Percentiles rank a stretch among this genome's conserved stretches.
phyloP scores from a whole-genome alignment of 176 grass and related monocot genomes.

The Oryza punctata region DNA sequence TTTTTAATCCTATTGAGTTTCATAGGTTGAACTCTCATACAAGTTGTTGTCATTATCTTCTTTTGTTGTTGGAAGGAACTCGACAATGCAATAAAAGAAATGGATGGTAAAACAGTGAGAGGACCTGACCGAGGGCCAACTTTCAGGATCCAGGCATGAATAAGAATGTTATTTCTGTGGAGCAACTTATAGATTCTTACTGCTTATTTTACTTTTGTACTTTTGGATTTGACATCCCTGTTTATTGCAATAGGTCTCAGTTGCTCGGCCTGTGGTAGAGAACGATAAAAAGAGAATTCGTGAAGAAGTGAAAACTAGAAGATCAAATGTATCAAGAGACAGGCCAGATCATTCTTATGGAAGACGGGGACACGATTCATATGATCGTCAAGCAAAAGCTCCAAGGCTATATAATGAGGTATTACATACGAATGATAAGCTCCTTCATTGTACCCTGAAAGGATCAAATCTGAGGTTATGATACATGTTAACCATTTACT shows the following conservation, averaged over 20 bases:
- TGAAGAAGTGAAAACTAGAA: slow-evolving; percentile 58
- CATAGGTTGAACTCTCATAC: slow-evolving; percentile 9
- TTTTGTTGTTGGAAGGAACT: slow-evolving; percentile 50
- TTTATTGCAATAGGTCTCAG: slow-evolving; percentile 68
- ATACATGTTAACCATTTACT: slow-evolving; percentile 21
- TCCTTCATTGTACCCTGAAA: background rate
- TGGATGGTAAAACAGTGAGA: slow-evolving; percentile 73
- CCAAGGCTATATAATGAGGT: slow-evolving; percentile 57
- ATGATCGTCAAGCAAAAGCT: slow-evolving; percentile 56
- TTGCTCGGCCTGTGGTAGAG: slow-evolving; percentile 68
- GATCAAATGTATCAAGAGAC: slow-evolving; percentile 42
- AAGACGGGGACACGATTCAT: slow-evolving; percentile 40
- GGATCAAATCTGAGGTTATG: slow-evolving; percentile 8
- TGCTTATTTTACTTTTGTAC: background rate
- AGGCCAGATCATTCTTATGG: slow-evolving; percentile 48
- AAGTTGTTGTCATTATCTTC: background rate
- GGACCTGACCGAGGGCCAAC: slow-evolving; percentile 63
- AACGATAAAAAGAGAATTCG: slow-evolving; percentile 59
- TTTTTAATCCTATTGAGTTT: slow-evolving; percentile 15
- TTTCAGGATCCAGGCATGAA: slow-evolving; percentile 76
- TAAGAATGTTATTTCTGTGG: slow-evolving; percentile 7
- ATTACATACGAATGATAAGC: slow-evolving; percentile 12
- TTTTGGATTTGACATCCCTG: slow-evolving; percentile 21
- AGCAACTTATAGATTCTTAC: slow-evolving; percentile 15
- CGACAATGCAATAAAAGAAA: slow-evolving; percentile 73